Conservation (phyloP, 306 rosid species). For the Boehmeria nivea region DNA sequence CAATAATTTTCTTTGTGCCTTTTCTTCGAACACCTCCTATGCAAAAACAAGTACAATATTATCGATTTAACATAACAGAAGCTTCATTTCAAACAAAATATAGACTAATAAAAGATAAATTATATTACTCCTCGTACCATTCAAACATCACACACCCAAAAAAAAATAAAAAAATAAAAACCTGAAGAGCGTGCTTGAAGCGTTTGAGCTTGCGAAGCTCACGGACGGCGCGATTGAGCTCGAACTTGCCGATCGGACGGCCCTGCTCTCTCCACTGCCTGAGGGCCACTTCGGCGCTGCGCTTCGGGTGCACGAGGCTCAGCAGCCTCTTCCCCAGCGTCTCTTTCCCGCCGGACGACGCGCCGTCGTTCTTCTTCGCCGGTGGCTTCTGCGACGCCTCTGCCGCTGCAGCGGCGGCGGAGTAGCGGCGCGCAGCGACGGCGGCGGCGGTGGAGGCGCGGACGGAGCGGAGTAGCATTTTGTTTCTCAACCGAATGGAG, state of each 20-base stretch:
- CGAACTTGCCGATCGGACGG: slow-evolving; percentile 56
- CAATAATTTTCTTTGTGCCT: too few relatives aligned
- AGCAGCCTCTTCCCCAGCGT: slow-evolving; percentile 70
- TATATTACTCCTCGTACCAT: too few relatives aligned
- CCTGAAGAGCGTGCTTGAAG: slow-evolving; percentile 94
- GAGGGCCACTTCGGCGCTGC: slow-evolving; percentile 70
- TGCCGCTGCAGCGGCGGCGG: slow-evolving; percentile 27
- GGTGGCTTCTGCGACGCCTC: slow-evolving; percentile 11
- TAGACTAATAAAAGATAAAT: too few relatives aligned
- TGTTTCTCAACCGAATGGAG: background rate
- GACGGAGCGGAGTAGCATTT: slow-evolving; percentile 41
- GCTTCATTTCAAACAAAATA: too few relatives aligned
- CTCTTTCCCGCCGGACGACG: slow-evolving; percentile 38
- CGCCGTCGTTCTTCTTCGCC: background rate
- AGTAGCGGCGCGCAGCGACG: slow-evolving; percentile 41
- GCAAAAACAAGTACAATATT: too few relatives aligned
- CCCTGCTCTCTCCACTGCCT: slow-evolving; percentile 89
- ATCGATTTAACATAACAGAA: too few relatives aligned
- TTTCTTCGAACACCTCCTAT: too few relatives aligned
- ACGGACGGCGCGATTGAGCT: slow-evolving; percentile 81
- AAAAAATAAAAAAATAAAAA: slow-evolving; percentile 8
- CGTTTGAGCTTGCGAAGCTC: slow-evolving; percentile 83
- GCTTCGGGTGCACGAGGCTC: slow-evolving; percentile 63
- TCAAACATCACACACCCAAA: too few relatives aligned
- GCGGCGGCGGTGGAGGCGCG: slow-evolving; percentile 33